These are phyloP conservation scores for Candida labiduridarum DNA, from an alignment of 1,139 yeast genomes.

Conservation along the genomic window DNA sequence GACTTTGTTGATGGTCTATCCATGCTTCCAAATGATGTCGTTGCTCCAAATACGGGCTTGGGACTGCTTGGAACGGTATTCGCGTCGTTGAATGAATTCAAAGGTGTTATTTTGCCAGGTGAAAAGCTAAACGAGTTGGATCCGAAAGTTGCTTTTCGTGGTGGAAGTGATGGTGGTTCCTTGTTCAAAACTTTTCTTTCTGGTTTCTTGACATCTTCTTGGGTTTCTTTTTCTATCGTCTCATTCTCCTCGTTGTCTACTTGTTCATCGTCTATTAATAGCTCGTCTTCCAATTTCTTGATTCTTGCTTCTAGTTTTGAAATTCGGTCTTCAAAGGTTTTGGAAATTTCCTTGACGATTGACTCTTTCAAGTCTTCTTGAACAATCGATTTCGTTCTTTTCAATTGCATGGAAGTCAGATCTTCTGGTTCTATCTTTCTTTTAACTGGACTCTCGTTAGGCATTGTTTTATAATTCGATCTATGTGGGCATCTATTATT, in stretches of 20 bases:
- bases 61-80: conserved; percentile 11
- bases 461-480: conserved; percentile 15
- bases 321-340: conserved; percentile 23
- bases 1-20: conserved; percentile 5
- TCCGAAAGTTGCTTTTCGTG: conserved; percentile 32
- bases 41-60: conserved; percentile 46
- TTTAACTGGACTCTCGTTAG: conserved; percentile 21
- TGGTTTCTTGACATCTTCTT: background rate
- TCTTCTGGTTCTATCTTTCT: conserved; percentile 23
- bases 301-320: conserved; percentile 25
- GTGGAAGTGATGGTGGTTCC: conserved; percentile 20
- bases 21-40: conserved; percentile 58
- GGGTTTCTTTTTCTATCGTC: conserved; percentile 1
- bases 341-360: conserved; percentile 20
- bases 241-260: conserved; percentile 1
- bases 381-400: conserved; percentile 16
- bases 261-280: conserved; percentile 9
- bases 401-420: conserved; percentile 5
- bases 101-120: conserved; percentile 25
- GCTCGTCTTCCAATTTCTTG: conserved; percentile 18
- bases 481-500: background rate
- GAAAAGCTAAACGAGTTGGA: conserved; percentile 30
- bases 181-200: conserved; percentile 2
- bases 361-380: conserved; percentile 19
- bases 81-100: conserved; percentile 19